Evolutionary conservation across 2,329 filamentous ascomycete species (phyloP), one percentile per base, ranked within the genome.

Genomic region (Aspergillus awamori): DNA sequence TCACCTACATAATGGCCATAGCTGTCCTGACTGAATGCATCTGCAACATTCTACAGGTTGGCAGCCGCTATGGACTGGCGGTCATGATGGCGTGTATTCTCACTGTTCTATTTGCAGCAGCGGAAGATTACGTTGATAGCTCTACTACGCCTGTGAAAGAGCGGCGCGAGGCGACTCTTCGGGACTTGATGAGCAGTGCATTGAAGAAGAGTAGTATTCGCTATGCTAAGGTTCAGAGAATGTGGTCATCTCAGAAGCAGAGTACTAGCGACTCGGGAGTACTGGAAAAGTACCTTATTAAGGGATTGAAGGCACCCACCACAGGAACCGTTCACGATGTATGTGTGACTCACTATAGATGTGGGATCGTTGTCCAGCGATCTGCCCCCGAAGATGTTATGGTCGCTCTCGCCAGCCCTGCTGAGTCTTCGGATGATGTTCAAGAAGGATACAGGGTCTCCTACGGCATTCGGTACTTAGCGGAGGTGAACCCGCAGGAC

Each of bases 341-440:
- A 15, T 49, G 30, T 1, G 45, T 49, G 45, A 49, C 45, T n/a
- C 45, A 26, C 3, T 30, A 28, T 28, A 49, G 4, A 2, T 11
- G 2, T 26, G 45, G 22, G 22, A 15, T 49, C 3, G 11, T 49
- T 0, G 8, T 49, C 45, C 11, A n/a, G 45, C 13, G 45, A 6
- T 49, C 24, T 13, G 24, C 8, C 1, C 8, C 22, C 13, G 45
- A 15, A 24, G 15, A 28, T 10, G 24, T 15, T 15, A 36, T 5
- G 0, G 5, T 15, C 13, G 13, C 33, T 5, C 33, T 11, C 1
- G 4, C 33, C 33, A 36, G 33, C 11, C 33, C 41, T 22, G 41
- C 20, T 11, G 10, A 11, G 3, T 45, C 41, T 22, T 0, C 8
- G 0, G 0, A 13, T 3, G 7, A 0, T 11, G 4, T 17, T 5